These are phyloP conservation scores for Sporormia fimetaria DNA, from an alignment of 495 filamentous ascomycete species.

Conservation along the genomic window DNA sequence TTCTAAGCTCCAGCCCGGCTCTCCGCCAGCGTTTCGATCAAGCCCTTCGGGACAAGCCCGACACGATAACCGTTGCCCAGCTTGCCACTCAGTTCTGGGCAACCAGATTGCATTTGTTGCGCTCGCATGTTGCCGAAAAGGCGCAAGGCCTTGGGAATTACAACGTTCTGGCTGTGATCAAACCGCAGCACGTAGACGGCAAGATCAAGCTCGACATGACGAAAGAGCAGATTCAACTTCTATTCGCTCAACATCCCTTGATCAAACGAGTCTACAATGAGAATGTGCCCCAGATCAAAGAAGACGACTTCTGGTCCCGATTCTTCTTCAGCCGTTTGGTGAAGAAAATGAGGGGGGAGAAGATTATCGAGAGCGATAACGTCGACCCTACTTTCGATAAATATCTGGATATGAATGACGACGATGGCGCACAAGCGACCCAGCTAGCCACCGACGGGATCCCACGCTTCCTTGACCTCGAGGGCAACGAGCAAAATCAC, in stretches of 20 bases:
- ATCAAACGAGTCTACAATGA: slow-evolving; percentile 88
- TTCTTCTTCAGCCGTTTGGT: slow-evolving; percentile 85
- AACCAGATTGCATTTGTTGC: slow-evolving; percentile 66
- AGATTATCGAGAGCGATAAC: slow-evolving; percentile 60
- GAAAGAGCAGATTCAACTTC: slow-evolving; percentile 84
- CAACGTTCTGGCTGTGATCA: slow-evolving; percentile 86
- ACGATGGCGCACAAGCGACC: slow-evolving; percentile 42
- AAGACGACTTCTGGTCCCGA: slow-evolving; percentile 76
- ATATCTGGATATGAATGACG: slow-evolving; percentile 57
- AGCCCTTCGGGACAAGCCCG: slow-evolving; percentile 62
- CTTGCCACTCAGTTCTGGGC: slow-evolving; percentile 93
- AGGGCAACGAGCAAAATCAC: slow-evolving; percentile 87
- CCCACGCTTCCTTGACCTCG: slow-evolving; percentile 80
- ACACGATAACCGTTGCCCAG: slow-evolving; percentile 59
- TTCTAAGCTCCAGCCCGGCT: slow-evolving; percentile 61
- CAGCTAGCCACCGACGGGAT: slow-evolving; percentile 48
- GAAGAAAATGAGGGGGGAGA: slow-evolving; percentile 85
- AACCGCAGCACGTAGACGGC: slow-evolving; percentile 65
- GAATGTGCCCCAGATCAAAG: slow-evolving; percentile 70
- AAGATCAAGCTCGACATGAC: slow-evolving; percentile 71
- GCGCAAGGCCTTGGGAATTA: slow-evolving; percentile 76
- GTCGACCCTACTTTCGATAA: slow-evolving; percentile 69
- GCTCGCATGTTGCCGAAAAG: slow-evolving; percentile 80
- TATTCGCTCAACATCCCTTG: slow-evolving; percentile 85
- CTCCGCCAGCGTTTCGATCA: slow-evolving; percentile 75